Evolutionary conservation across 805 yeast genomes (phyloP).

Genomic region (Teunomyces aglyptinius): DNA sequence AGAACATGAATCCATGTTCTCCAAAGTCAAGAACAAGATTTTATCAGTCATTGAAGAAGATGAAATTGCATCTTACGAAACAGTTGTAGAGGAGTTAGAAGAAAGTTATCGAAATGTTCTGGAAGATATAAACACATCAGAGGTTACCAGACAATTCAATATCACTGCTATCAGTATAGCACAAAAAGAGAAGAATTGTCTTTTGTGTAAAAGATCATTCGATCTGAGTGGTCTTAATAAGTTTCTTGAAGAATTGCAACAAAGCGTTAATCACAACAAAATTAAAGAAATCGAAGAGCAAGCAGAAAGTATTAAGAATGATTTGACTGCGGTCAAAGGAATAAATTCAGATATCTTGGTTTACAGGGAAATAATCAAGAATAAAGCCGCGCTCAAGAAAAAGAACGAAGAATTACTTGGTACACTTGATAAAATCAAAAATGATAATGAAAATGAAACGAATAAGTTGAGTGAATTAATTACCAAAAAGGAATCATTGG

Average conservation of each 20-base stretch:
- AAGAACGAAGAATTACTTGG: not conserved
- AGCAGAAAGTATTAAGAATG: conserved; percentile 29
- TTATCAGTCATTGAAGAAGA: conserved; percentile 26
- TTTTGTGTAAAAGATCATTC: conserved; percentile 70
- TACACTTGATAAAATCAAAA: not conserved
- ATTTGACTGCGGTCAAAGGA: conserved; percentile 28
- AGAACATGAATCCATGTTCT: conserved; percentile 7
- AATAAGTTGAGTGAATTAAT: conserved; percentile 4
- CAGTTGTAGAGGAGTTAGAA: conserved; percentile 54
- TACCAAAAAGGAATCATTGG: conserved; percentile 7
- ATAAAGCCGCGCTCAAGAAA: conserved; percentile 9
- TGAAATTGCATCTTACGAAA: conserved; percentile 52
- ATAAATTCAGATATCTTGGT: conserved; percentile 28
- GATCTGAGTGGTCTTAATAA: conserved; percentile 33
- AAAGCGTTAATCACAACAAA: conserved; percentile 27
- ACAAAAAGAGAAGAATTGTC: conserved; percentile 54
- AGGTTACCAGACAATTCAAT: conserved; percentile 70
- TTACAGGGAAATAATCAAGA: conserved; percentile 21
- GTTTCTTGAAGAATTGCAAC: conserved; percentile 28
- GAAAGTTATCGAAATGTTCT: conserved; percentile 58
- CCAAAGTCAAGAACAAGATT: conserved; percentile 13
- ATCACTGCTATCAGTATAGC: conserved; percentile 67
- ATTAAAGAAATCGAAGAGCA: conserved; percentile 28
- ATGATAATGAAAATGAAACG: conserved; percentile 6
- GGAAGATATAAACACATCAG: conserved; percentile 65